Percentiles rank a stretch among this genome's conserved stretches.
These are phyloP conservation scores for Graphiopsis chlorocephala DNA, from an alignment of 2,329 filamentous ascomycete genomes.

Conservation along the genomic window DNA sequence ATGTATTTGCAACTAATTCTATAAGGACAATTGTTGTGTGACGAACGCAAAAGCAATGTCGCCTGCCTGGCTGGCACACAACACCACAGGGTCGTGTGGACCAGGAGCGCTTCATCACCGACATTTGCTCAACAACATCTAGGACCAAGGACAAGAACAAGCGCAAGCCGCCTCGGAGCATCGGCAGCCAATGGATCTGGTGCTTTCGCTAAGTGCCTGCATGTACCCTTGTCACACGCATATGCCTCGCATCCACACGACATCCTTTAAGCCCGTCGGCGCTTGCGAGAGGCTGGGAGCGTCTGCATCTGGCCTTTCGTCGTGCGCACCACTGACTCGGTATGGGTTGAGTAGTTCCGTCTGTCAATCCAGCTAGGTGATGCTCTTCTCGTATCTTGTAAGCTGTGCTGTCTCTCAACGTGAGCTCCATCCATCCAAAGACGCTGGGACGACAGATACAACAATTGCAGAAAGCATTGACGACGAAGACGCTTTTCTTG, in stretches of 20 bases:
- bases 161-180: background rate
- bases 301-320: constrained; percentile 5
- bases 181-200: background rate
- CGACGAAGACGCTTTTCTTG: background rate
- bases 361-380: background rate
- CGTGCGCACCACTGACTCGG: constrained; percentile 7
- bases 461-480: background rate
- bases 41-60: background rate
- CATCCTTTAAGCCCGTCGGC: background rate
- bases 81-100: background rate
- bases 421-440: background rate
- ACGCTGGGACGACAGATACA: background rate
- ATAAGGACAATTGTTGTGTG: background rate
- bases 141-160: background rate
- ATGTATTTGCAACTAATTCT: background rate
- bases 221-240: constrained; percentile 13
- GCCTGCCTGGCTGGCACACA: background rate
- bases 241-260: constrained; percentile 12
- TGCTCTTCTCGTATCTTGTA: background rate
- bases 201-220: constrained; percentile 2
- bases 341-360: background rate
- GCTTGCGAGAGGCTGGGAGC: constrained; percentile 15
- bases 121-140: background rate
- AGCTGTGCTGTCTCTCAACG: background rate
- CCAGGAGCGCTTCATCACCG: background rate